Evolutionary conservation across 768 basidiomycete species (phyloP), one percentile per base, ranked within the genome.

Genomic region (Hypholoma fasciculare): DNA sequence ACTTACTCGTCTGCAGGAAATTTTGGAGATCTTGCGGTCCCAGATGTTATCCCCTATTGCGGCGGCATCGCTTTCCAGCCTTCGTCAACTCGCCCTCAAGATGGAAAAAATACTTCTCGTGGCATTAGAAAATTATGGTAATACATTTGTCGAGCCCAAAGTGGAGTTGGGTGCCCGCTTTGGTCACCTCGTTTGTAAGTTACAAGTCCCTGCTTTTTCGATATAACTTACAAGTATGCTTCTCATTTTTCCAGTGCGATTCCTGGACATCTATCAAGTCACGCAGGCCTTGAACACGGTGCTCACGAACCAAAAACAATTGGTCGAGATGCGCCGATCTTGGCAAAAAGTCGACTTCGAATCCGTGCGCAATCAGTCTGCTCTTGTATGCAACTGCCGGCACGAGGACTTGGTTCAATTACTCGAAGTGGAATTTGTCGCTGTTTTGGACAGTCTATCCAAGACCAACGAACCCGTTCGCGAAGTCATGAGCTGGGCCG

Each of bases 271-370:
- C 54, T 94, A 91, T 69, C 93, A 94, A 72, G 92, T 95, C 53
- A 93, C 92, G 0, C 92, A 94, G 67, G 93, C 93, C 13, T 76
- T 95, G 53, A 89, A 84, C 64, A 92, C 91, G n/a, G 92, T 95
- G 57, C 81, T 94, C 51, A 90, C 88, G 37, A 94, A 92, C 71
- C 89, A 86, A 72, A 92, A 92, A 70, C 91, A 93, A 68, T 80
- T 94, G 59, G 69, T 78, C 4, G 92, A 94, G 61, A 94, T 95
- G 91, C 88, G 88, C 49, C 82, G 88, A 56, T 92, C 93, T 20
- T 95, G 94, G 92, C 79, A 83, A 60, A 90, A 90, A 71, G 85
- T 95, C 44, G 91, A 95, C 69, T 94, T 95, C 63, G 92, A 94
- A 70, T 92, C 90, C 27, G 91, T 95, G 55, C 84, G 92, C 60